Conservation (phyloP, 164 flowering plant species). For the Platanus orientalis region DNA sequence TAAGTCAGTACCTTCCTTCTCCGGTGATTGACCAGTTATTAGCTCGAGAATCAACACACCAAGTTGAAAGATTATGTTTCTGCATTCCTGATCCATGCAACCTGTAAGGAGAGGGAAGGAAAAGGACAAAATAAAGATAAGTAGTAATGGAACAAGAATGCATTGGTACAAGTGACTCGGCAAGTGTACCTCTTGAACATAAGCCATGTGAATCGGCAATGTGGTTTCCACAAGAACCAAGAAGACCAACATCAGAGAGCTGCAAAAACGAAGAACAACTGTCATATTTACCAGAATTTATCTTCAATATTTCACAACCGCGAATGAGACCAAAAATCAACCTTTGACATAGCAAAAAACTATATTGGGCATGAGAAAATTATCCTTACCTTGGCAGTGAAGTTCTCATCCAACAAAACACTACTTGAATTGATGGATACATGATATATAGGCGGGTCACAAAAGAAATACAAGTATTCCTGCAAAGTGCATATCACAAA, state of each 20-base stretch:
- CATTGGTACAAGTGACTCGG: background rate
- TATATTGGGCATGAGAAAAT: background rate
- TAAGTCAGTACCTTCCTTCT: slow-evolving; percentile 48
- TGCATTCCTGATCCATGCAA: slow-evolving; percentile 30
- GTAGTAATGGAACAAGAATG: background rate
- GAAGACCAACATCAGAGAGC: slow-evolving; percentile 52
- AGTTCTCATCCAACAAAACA: slow-evolving; percentile 67
- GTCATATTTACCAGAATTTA: background rate
- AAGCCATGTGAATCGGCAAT: slow-evolving; percentile 21
- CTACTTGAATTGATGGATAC: slow-evolving; percentile 63
- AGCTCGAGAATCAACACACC: slow-evolving; percentile 79
- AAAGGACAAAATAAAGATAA: background rate
- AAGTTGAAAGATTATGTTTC: slow-evolving; percentile 55
- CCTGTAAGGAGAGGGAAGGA: slow-evolving; percentile 25
- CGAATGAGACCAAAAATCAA: no score
- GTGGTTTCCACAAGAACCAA: slow-evolving; percentile 24
- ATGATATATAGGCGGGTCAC: slow-evolving; percentile 59
- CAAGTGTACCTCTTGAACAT: slow-evolving; percentile 36
- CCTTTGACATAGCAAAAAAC: no score
- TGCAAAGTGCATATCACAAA: slow-evolving; percentile 28
- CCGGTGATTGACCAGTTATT: slow-evolving; percentile 79
- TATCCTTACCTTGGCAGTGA: slow-evolving; percentile 56
- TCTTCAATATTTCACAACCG: no score
- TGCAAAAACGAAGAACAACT: slow-evolving; percentile 20
- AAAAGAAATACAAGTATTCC: slow-evolving; percentile 77